Percentiles rank a stretch among this genome's conserved stretches.
Evolutionary conservation across 495 filamentous ascomycete species (phyloP).

Genomic region (Hyaloscypha bicolor): DNA sequence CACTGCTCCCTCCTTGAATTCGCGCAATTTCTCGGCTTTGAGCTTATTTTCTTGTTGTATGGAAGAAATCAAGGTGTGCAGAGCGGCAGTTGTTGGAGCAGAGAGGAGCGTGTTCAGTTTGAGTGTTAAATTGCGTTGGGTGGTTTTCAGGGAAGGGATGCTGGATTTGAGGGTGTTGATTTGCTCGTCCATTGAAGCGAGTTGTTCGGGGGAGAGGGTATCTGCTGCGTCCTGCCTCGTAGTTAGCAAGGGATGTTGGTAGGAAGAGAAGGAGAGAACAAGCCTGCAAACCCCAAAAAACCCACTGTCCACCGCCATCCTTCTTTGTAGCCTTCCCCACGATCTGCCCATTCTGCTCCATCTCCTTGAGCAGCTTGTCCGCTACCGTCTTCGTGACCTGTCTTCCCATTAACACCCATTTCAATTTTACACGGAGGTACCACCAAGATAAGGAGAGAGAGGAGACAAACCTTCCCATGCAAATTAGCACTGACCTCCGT

Average conservation of each 20-base stretch:
- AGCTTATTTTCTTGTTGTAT: slow-evolving; percentile 50
- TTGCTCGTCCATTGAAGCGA: slow-evolving; percentile 50
- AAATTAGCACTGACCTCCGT: slow-evolving; percentile 68
- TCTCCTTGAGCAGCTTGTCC: slow-evolving; percentile 62
- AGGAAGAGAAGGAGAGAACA: slow-evolving; percentile 9
- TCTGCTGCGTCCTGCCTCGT: slow-evolving; percentile 48
- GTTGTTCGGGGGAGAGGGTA: slow-evolving; percentile 44
- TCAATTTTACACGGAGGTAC: neutral
- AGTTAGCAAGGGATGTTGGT: slow-evolving; percentile 9
- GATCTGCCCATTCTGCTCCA: slow-evolving; percentile 62
- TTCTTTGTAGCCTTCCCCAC: slow-evolving; percentile 49
- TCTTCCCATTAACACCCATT: neutral
- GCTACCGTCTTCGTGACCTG: slow-evolving; percentile 63
- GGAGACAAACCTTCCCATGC: slow-evolving; percentile 52
- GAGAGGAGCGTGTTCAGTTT: slow-evolving; percentile 50
- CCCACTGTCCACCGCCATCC: slow-evolving; percentile 33
- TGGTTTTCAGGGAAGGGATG: slow-evolving; percentile 48
- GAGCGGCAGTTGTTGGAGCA: slow-evolving; percentile 54
- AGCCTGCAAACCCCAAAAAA: slow-evolving; percentile 48
- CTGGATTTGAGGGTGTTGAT: slow-evolving; percentile 53
- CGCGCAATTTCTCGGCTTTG: slow-evolving; percentile 43
- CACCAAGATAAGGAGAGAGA: neutral
- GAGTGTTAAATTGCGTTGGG: slow-evolving; percentile 53
- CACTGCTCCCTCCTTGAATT: slow-evolving; percentile 41
- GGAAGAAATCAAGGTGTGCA: slow-evolving; percentile 46